A percentile compares a stretch with the other conserved stretches of the same genome.
phyloP scores from a whole-genome alignment of 129 eudicot genomes.

The Glebionis coronaria region DNA sequence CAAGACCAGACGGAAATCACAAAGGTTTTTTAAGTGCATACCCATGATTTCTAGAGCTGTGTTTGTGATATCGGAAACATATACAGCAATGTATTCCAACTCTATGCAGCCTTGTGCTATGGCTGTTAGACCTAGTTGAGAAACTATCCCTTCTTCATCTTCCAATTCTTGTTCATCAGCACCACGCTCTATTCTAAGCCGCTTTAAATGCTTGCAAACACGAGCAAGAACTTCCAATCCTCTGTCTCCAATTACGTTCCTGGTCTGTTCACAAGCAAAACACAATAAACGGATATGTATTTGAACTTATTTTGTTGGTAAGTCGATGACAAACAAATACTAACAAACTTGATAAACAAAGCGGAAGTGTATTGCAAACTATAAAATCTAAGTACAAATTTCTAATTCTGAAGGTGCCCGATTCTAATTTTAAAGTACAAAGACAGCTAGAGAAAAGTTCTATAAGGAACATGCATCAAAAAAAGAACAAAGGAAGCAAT shows the following conservation, averaged over 20 bases:
- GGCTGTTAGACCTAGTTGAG: conserved; percentile 72
- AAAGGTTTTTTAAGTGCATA: conserved; percentile 51
- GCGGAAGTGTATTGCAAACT: too few relatives aligned
- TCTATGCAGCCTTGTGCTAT: conserved; percentile 62
- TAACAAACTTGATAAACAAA: too few relatives aligned
- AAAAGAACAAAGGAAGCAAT: too few relatives aligned
- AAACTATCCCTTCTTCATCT: conserved; percentile 68
- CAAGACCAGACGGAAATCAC: conserved; percentile 68
- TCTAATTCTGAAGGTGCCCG: too few relatives aligned
- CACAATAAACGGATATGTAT: background rate
- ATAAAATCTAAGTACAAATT: too few relatives aligned
- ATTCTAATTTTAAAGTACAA: too few relatives aligned
- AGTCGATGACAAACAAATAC: too few relatives aligned
- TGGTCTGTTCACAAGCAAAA: conserved; percentile 48
- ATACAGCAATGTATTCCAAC: conserved; percentile 70
- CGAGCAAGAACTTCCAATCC: conserved; percentile 68
- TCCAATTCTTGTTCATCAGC: conserved; percentile 80
- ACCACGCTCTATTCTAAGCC: conserved; percentile 84
- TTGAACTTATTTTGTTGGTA: background rate
- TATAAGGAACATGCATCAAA: too few relatives aligned
- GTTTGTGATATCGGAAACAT: conserved; percentile 77
- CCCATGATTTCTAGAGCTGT: conserved; percentile 63
- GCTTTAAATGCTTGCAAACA: conserved; percentile 54
- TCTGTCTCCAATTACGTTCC: conserved; percentile 68
- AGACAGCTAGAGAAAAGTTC: too few relatives aligned